These are phyloP conservation scores for Saccharomycopsis selenospora DNA, from an alignment of 805 yeast genomes.

Conservation along the genomic window DNA sequence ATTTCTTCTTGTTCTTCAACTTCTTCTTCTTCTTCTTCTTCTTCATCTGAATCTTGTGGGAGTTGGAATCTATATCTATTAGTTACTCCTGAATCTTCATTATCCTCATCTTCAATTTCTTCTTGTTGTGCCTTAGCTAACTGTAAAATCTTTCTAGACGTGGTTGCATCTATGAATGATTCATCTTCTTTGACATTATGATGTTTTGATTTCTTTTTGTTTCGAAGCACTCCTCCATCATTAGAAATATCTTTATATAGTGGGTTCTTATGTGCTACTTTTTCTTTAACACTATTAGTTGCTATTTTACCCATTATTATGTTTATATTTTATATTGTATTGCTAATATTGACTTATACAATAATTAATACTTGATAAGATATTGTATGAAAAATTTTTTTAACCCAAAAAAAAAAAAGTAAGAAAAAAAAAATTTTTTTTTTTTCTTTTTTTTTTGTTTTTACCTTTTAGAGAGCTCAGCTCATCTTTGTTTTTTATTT, in stretches of 20 bases:
- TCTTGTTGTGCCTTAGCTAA: slow-evolving; percentile 91
- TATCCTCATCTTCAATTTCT: slow-evolving; percentile 71
- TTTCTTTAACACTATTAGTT: slow-evolving; percentile 42
- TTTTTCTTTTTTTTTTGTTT: too few species aligned
- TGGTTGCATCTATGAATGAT: slow-evolving; percentile 66
- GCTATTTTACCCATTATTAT: slow-evolving; percentile 57
- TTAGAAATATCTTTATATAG: slow-evolving; percentile 71
- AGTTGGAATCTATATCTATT: slow-evolving; percentile 22
- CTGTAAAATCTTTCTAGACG: slow-evolving; percentile 79
- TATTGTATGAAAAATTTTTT: too few species aligned
- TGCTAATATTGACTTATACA: too few species aligned
- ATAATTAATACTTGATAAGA: too few species aligned
- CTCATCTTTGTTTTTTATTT: too few species aligned
- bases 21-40: slow-evolving; percentile 45
- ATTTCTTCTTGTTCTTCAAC: slow-evolving; percentile 35
- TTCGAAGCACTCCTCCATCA: slow-evolving; percentile 62
- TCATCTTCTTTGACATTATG: slow-evolving; percentile 46
- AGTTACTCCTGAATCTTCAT: slow-evolving; percentile 26
- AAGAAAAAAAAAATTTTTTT: too few species aligned
- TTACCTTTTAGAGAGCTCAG: too few species aligned
- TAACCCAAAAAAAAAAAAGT: too few species aligned
- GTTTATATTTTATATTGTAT: too few species aligned
- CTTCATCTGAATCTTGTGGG: slow-evolving; percentile 36
- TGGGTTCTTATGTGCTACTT: slow-evolving; percentile 69
- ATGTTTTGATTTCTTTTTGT: slow-evolving; percentile 27